Base-by-base conservation (phyloP, 2,329 filamentous ascomycete species). In the Claviceps purpurea region DNA sequence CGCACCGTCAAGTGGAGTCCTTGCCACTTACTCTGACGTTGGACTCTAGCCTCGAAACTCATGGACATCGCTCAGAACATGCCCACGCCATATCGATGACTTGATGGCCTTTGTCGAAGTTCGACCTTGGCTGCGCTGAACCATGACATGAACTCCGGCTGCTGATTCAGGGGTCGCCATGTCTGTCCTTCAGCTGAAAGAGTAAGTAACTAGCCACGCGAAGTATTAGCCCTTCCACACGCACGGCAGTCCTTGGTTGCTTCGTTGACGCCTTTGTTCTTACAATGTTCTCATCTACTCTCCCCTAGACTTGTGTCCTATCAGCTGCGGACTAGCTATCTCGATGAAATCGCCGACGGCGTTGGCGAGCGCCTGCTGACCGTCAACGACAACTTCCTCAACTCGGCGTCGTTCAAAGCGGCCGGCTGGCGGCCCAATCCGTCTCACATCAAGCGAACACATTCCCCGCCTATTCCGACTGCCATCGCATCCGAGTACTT, bases 401-500 rank as follows among this genome's bases (percentile, higher is more conserved):
- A 89, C 64, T 86, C 87, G 30, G 81, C 84, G 2, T 82, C 86
- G 34, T 93, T 91, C 72, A 89, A 89, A 68, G 82, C 85, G 49
- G 85, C 87, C 55, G 88, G 87, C 57, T 93, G 87, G 87, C 78
- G 81, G 44, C 73, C 83, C 48, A 87, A 86, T 61, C 79, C 83
- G 10, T 78, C 83, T 18, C 82, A 89, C 57, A 81, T 86, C 65
- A 90, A 90, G 68, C 82, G 87, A 60, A 90, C 85, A 47, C 86
- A 94, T 66, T 93, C 87, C 2, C 88, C 87, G 20, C 87, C 87
- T 1, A 94, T 94, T 52, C 87, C 87, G 10, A 90, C 87, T 4
- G 86, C 85, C 14, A 79, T 89, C 55, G 84, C 85, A 34, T 87
- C 85, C 47, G 87, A 93, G 64, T 93, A 93, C 69, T 93, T 93